Evolutionary conservation across 176 grass and related monocot genomes (phyloP), one percentile per base, ranked within the genome.

Genomic region (Carex kokanica): DNA sequence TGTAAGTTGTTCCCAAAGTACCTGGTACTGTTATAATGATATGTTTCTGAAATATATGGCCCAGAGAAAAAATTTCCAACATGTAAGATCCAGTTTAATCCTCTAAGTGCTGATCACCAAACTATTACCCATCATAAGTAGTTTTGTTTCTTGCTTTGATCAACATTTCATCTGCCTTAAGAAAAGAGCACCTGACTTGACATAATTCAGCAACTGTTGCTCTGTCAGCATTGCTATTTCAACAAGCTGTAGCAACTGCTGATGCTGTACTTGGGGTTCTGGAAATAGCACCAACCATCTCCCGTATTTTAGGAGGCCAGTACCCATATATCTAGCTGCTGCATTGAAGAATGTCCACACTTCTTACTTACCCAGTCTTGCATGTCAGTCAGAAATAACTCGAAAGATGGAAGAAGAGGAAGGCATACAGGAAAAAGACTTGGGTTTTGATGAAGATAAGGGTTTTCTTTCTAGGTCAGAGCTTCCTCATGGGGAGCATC

Each of bases 321-420:
- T 15, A 72, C 68, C 70, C 25, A 24, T 52, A 20, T 74, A 21
- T 74, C n/a, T 74, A 51, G 4, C 20, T 23, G 70, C 20, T 71
- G 67, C 16, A 20, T 68, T 38, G 15, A 68, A 68, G 15, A 38
- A 40, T 38, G 21, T 54, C 24, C 8, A 6, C 25, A 31, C 7
- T 45, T 14, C 34, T 72, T 58, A 20, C 74, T 84, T 71, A 72
- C 32, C 11, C 31, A 36, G 10, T 23, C 16, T 84, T 49, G 16
- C 29, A 86, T 80, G 68, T 90, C 95, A 98, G 95, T 95, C 95
- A 84, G 92, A 95, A 93, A 94, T 98, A 86, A 98, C 92, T 17
- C 85, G 92, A 64, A 95, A 89, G 90, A 90, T 93, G 92, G 95
- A 93, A 74, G 89, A 91, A 87, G 86, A 86, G 78, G 25, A 85